phyloP scores from a whole-genome alignment of 1,284 basidiomycete species.

The Cutaneotrichosporon dermatis region DNA sequence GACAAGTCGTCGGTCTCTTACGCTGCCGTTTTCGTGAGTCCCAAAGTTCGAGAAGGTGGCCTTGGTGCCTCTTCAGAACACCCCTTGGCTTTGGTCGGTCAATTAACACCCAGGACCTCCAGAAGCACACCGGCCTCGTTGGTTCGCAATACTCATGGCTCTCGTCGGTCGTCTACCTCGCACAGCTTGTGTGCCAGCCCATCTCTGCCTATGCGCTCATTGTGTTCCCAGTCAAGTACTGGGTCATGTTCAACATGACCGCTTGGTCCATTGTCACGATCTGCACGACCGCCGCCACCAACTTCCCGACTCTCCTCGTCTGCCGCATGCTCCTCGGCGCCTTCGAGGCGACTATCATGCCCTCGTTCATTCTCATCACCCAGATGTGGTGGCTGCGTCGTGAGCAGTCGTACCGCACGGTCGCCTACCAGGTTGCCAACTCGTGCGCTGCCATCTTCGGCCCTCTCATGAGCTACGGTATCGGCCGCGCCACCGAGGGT shows the following conservation, averaged over 20 bases:
- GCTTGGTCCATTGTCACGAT: slow-evolving; percentile 37
- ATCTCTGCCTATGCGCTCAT: slow-evolving; percentile 25
- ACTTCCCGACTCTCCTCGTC: slow-evolving; percentile 38
- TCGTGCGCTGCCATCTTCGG: slow-evolving; percentile 40
- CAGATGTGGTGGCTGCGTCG: slow-evolving; percentile 39
- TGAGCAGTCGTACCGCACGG: slow-evolving; percentile 39
- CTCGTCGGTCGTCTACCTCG: slow-evolving; percentile 23
- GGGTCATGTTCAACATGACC: slow-evolving; percentile 12
- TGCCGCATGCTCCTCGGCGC: slow-evolving; percentile 23
- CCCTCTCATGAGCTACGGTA: slow-evolving; percentile 40
- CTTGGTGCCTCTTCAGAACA: too few relatives aligned
- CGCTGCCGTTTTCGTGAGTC: slow-evolving; percentile 37
- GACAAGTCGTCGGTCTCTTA: slow-evolving; percentile 45
- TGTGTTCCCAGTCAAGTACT: slow-evolving; percentile 24
- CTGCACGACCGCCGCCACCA: slow-evolving; percentile 31
- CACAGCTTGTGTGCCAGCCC: slow-evolving; percentile 25
- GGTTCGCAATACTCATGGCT: slow-evolving; percentile 28
- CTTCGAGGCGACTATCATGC: slow-evolving; percentile 23
- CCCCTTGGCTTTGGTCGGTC: too few relatives aligned
- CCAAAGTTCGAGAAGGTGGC: too few relatives aligned
- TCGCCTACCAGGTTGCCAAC: slow-evolving; percentile 43
- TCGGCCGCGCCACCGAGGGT: slow-evolving; percentile 29
- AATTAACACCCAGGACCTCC: neutral
- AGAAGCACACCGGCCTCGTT: slow-evolving; percentile 15
- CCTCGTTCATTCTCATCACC: slow-evolving; percentile 16